Percentiles rank a stretch among this genome's conserved stretches.
These are phyloP conservation scores for Aspergillus incahuasiensis DNA, from an alignment of 495 filamentous ascomycete genomes.

Conservation along the genomic window DNA sequence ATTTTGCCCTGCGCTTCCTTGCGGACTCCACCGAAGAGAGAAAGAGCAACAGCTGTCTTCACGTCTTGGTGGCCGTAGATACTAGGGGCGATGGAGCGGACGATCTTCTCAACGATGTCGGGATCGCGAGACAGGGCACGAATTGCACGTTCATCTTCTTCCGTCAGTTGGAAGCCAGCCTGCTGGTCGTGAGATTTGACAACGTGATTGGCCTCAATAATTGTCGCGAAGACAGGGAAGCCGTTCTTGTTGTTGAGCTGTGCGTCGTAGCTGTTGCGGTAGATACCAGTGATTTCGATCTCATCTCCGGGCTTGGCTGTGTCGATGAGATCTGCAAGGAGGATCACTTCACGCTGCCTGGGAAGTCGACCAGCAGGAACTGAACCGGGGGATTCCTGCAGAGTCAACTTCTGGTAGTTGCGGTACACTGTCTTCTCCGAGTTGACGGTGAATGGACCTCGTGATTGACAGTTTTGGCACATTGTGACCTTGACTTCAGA, in stretches of 20 bases:
- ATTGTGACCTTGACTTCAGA: conserved; percentile 93
- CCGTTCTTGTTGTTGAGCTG: conserved; percentile 98
- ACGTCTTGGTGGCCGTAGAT: conserved; percentile 98
- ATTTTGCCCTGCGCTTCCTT: conserved; percentile 86
- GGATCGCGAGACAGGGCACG: conserved; percentile 82
- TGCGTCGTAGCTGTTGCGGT: conserved; percentile 97
- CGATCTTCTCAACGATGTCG: conserved; percentile 89
- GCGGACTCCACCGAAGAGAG: conserved; percentile 90
- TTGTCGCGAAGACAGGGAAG: conserved; percentile 97
- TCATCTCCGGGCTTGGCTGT: conserved; percentile 96
- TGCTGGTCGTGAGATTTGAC: conserved; percentile 97
- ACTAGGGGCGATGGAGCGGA: conserved; percentile 90
- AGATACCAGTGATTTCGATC: conserved; percentile 94
- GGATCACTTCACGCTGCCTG: conserved; percentile 88
- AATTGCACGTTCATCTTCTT: conserved; percentile 92
- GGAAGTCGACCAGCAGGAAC: conserved; percentile 95
- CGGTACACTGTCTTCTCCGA: conserved; percentile 98
- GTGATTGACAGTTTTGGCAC: conserved; percentile 96
- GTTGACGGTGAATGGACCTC: conserved; percentile 93
- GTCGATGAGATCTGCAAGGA: conserved; percentile 97
- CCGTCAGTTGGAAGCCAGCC: conserved; percentile 92
- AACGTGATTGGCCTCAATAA: conserved; percentile 95
- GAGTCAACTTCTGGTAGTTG: conserved; percentile 96
- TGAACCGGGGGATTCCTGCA: conserved; percentile 96
- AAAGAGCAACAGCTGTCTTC: conserved; percentile 93